Percentiles rank a stretch among this genome's conserved stretches.
These are phyloP conservation scores for Erigeron canadensis DNA, from an alignment of 129 eudicot species.

Conservation along the genomic window DNA sequence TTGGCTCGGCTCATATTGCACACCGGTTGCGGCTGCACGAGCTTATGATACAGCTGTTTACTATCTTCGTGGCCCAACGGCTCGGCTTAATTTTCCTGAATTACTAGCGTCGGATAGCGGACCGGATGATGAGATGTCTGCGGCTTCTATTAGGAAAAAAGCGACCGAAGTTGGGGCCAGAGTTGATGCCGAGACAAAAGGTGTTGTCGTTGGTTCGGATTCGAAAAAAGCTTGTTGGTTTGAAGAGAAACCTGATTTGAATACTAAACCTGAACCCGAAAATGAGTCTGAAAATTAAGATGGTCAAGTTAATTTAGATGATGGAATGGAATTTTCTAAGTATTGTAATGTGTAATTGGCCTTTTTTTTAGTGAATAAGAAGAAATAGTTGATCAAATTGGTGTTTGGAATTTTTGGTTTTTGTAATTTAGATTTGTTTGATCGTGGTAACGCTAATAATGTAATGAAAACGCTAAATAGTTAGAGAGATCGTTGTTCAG, in stretches of 20 bases:
- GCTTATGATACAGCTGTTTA: constrained; percentile 90
- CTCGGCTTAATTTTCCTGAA: constrained; percentile 72
- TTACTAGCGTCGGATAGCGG: constrained; percentile 29
- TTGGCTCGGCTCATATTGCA: constrained; percentile 86
- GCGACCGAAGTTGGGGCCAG: constrained; percentile 84
- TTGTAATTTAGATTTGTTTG: neutral
- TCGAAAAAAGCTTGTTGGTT: constrained; percentile 36
- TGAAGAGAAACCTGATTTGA: constrained; percentile 75
- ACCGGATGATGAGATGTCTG: constrained; percentile 48
- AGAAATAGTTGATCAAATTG: neutral
- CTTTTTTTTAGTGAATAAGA: constrained; percentile 2
- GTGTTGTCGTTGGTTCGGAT: neutral
- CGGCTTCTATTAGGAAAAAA: constrained; percentile 67
- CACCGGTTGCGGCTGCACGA: constrained; percentile 82
- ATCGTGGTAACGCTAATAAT: no score
- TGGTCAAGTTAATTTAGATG: constrained; percentile 34
- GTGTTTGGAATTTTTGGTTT: constrained; percentile 5
- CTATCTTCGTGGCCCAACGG: constrained; percentile 74
- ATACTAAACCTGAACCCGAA: constrained; percentile 77
- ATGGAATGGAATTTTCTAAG: neutral
- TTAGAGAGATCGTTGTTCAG: no score
- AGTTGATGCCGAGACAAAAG: constrained; percentile 52
- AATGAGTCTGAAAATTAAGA: constrained; percentile 36
- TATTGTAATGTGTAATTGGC: constrained; percentile 7
- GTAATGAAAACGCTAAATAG: no score